These are phyloP conservation scores for Mucor mucedo DNA, from an alignment of 371 early-diverging fungal genomes.

Conservation along the genomic window DNA sequence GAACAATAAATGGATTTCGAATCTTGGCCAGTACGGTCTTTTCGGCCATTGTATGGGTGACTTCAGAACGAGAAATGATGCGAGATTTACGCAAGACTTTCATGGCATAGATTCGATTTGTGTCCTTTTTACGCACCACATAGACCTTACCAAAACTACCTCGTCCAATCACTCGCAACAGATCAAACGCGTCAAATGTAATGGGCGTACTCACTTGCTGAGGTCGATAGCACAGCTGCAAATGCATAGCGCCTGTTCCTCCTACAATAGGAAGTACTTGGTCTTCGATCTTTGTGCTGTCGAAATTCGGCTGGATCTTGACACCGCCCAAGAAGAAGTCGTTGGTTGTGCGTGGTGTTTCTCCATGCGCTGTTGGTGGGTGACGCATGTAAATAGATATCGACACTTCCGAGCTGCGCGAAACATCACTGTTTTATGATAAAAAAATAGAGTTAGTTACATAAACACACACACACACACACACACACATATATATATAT, in stretches of 20 bases:
- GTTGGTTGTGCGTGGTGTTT: slow-evolving; percentile 38
- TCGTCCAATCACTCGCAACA: slow-evolving; percentile 94
- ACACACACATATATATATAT: neutral
- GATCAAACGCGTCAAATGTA: slow-evolving; percentile 91
- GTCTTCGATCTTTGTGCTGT: slow-evolving; percentile 50
- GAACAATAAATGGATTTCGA: slow-evolving; percentile 88
- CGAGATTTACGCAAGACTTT: slow-evolving; percentile 95
- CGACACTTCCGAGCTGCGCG: slow-evolving; percentile 80
- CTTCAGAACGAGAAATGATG: slow-evolving; percentile 90
- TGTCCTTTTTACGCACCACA: slow-evolving; percentile 94
- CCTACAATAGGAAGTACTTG: slow-evolving; percentile 41
- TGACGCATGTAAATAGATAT: slow-evolving; percentile 85
- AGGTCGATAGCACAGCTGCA: slow-evolving; percentile 76
- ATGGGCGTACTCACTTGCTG: slow-evolving; percentile 65
- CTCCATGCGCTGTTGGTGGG: slow-evolving; percentile 50
- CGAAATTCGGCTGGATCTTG: slow-evolving; percentile 71
- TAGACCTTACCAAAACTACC: slow-evolving; percentile 98
- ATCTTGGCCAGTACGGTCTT: slow-evolving; percentile 86
- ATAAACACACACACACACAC: neutral
- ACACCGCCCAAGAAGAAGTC: slow-evolving; percentile 75
- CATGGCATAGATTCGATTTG: slow-evolving; percentile 96
- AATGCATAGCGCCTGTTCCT: slow-evolving; percentile 67
- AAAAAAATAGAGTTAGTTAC: neutral
- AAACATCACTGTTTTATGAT: slow-evolving; percentile 83
- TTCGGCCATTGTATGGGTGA: slow-evolving; percentile 89